These are phyloP conservation scores for Ophiostoma pallidulum DNA, from an alignment of 2,329 filamentous ascomycete species.

Conservation along the genomic window DNA sequence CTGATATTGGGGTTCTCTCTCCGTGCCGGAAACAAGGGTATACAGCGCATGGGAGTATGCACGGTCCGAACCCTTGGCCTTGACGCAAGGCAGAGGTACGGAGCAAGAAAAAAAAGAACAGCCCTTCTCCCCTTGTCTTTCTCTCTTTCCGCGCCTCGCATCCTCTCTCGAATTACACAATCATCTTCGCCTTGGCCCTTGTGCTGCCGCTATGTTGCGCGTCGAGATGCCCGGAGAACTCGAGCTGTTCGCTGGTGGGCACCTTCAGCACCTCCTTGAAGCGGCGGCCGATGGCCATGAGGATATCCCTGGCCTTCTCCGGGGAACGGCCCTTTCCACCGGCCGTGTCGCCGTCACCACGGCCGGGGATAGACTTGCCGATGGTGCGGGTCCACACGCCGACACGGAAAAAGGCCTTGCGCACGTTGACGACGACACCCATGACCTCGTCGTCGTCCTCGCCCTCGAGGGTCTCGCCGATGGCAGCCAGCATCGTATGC, in stretches of 20 bases:
- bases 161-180: conserved; percentile 66
- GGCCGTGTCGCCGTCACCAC: conserved; percentile 62
- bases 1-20: neutral
- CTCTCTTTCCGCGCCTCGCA: too few species aligned
- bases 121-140: too few species aligned
- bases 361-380: conserved; percentile 70
- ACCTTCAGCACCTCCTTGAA: conserved; percentile 92
- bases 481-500: conserved; percentile 90
- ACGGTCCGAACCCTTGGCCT: neutral
- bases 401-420: conserved; percentile 96
- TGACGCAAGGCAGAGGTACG: too few species aligned
- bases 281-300: conserved; percentile 72
- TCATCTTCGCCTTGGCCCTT: conserved; percentile 89
- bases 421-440: conserved; percentile 98
- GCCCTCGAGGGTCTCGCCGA: conserved; percentile 93
- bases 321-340: conserved; percentile 66
- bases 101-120: too few species aligned
- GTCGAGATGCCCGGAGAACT: conserved; percentile 96
- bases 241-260: conserved; percentile 65
- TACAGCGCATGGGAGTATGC: neutral
- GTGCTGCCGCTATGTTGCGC: conserved; percentile 88
- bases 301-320: conserved; percentile 77
- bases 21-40: neutral
- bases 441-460: conserved; percentile 95
- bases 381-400: conserved; percentile 95